These are phyloP conservation scores for Hansenula sp. DNA, from an alignment of 1,139 yeast species.

Conservation along the genomic window DNA sequence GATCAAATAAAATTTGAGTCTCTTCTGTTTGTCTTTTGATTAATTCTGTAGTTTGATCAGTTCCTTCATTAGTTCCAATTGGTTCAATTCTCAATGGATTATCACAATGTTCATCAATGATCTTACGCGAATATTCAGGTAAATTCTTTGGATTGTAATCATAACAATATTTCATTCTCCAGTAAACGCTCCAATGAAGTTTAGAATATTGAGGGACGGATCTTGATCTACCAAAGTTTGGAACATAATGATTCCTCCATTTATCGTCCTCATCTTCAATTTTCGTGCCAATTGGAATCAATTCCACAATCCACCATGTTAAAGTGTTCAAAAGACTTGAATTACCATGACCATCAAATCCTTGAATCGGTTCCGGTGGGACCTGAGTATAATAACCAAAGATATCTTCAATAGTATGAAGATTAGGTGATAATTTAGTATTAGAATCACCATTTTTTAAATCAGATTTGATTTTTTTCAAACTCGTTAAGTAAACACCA, in stretches of 20 bases:
- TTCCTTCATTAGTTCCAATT: constrained; percentile 8
- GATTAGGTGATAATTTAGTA: neutral
- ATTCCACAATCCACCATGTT: constrained; percentile 61
- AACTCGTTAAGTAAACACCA: constrained; percentile 13
- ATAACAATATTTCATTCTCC: constrained; percentile 43
- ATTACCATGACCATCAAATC: constrained; percentile 36
- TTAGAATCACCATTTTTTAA: constrained; percentile 1
- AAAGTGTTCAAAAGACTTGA: constrained; percentile 18
- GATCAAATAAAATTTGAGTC: constrained; percentile 24
- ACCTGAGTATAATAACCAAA: constrained; percentile 9
- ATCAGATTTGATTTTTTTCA: constrained; percentile 13
- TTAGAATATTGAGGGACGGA: constrained; percentile 42
- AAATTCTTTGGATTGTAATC: constrained; percentile 45
- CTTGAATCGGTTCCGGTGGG: constrained; percentile 16
- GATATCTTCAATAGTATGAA: constrained; percentile 5
- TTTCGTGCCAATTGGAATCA: constrained; percentile 51
- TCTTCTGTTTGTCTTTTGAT: constrained; percentile 17
- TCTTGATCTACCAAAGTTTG: constrained; percentile 52
- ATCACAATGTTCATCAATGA: constrained; percentile 24
- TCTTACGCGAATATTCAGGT: constrained; percentile 29
- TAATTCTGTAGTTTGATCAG: constrained; percentile 10
- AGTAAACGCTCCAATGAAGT: constrained; percentile 61
- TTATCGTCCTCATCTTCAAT: constrained; percentile 40
- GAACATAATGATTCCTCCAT: constrained; percentile 45
- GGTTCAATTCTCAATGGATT: constrained; percentile 12